Base-by-base conservation (phyloP, 139 green algal genomes). In the Auxenochlorella pyrenoidosa region DNA sequence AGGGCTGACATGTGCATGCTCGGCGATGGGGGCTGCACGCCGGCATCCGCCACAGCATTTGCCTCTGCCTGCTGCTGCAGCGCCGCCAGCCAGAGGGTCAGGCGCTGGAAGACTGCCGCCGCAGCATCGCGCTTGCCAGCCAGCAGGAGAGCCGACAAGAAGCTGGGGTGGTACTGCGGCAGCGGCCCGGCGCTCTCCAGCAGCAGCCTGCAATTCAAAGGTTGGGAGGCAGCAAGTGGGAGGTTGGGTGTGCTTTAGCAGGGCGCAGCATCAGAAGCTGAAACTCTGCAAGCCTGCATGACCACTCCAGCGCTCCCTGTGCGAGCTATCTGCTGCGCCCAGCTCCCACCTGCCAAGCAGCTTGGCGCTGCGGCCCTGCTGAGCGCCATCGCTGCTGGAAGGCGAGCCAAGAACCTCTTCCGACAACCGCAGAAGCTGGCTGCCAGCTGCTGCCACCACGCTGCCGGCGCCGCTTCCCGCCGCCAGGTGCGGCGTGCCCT, bases 111-210 rank as follows among this genome's bases (percentile, higher is more conserved):
- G 28, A 89, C 43, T 13, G 77, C 63, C 4, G 80, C 70, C 8
- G 78, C 86, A 5, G 71, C 41, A 0, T 6, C 19, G 3, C 13
- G 43, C 71, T 83, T 76, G 36, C 88, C 88, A 13, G 71, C 38
- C 28, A 79, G 63, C 80, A 88, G 24, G 8, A 91, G 75, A 26
- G 82, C 82, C 41, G 65, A 32, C 59, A 91, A 43, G 36, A 89
- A 76, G n/a, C 30, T 60, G 28, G 88, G 88, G 51, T 91, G 88
- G 63, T 91, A 91, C 82, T 91, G 88, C 38, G 88, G 88, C 38
- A 91, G 47, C 41, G 88, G 88, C 0, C 88, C 88, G 16, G 81
- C 54, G 36, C 21, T 30, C 0, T 86, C 76, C n/a, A 89, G 40
- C 51, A 91, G 38, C 22, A 75, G n/a, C 63, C 88, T 91, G 75